These are phyloP conservation scores for Furcasterigmium furcatum DNA, from an alignment of 2,329 filamentous ascomycete species.

Conservation along the genomic window DNA sequence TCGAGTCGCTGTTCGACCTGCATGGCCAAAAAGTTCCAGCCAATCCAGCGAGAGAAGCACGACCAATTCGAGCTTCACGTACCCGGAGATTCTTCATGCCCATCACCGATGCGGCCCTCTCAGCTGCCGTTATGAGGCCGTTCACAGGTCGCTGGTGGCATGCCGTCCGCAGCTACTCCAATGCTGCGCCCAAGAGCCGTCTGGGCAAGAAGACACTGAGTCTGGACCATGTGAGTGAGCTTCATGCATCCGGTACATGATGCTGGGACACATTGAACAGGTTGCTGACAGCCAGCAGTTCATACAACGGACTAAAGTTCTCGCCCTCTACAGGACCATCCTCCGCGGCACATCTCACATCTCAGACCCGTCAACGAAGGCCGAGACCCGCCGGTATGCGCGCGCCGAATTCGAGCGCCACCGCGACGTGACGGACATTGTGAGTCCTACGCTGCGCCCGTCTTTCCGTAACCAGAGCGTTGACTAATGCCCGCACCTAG, in stretches of 20 bases:
- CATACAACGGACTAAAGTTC: conserved; percentile 50
- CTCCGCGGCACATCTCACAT: conserved; percentile 53
- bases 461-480: no score
- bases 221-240: conserved; percentile 52
- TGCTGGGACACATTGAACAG: no score
- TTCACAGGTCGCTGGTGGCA: conserved; percentile 2
- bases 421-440: conserved; percentile 51
- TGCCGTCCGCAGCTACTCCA: conserved; percentile 31
- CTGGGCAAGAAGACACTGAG: conserved; percentile 43
- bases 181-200: conserved; percentile 24
- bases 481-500: conserved; percentile 28
- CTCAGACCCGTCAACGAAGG: conserved; percentile 42
- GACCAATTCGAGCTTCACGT: no score
- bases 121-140: neutral
- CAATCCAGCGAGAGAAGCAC: no score
- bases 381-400: conserved; percentile 55
- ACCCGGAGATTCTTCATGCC: no score
- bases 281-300: conserved; percentile 38
- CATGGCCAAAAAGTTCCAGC: no score
- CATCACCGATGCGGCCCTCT: neutral
- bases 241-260: no score
- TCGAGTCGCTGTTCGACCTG: no score
- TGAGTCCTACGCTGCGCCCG: conserved; percentile 34
- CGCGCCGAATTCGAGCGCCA: conserved; percentile 61
- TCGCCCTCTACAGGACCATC: conserved; percentile 57